Evolutionary conservation across 176 grass and related monocot species (phyloP).

Genomic region (Ensete ventricosum): DNA sequence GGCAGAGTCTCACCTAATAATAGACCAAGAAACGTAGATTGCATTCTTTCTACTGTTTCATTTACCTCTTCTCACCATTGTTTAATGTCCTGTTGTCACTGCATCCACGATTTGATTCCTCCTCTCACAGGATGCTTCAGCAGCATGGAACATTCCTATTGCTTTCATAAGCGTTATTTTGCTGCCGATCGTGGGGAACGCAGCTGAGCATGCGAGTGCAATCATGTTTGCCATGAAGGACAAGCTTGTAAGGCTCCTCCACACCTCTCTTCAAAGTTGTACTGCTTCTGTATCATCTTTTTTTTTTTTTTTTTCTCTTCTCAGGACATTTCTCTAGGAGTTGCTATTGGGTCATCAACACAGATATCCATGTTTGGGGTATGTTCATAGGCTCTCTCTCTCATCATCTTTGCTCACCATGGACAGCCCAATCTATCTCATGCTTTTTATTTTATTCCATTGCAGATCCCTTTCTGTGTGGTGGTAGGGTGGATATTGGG

Average conservation of each 20-base stretch:
- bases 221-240: slow-evolving; percentile 77
- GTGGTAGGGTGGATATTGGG: slow-evolving; percentile 65
- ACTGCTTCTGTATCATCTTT: not conserved
- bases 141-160: slow-evolving; percentile 54
- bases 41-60: not conserved
- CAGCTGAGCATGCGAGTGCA: slow-evolving; percentile 71
- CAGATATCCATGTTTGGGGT: slow-evolving; percentile 92
- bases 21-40: no score
- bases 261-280: not conserved
- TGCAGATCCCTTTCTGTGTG: slow-evolving; percentile 71
- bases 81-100: not conserved
- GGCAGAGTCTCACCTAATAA: no score
- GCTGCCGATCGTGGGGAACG: slow-evolving; percentile 76
- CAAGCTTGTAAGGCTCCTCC: slow-evolving; percentile 46
- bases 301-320: not conserved
- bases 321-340: slow-evolving; percentile 63
- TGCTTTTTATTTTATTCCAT: not conserved
- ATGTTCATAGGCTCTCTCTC: not conserved
- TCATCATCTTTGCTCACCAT: not conserved
- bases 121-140: slow-evolving; percentile 44
- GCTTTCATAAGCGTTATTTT: slow-evolving; percentile 75
- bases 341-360: slow-evolving; percentile 70
- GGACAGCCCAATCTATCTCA: no score
- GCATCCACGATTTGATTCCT: not conserved
- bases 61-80: not conserved